A percentile compares a stretch with the other conserved stretches of the same genome.
Conservation (phyloP, 768 basidiomycete species). For the Hygrophorus pudorinus region DNA sequence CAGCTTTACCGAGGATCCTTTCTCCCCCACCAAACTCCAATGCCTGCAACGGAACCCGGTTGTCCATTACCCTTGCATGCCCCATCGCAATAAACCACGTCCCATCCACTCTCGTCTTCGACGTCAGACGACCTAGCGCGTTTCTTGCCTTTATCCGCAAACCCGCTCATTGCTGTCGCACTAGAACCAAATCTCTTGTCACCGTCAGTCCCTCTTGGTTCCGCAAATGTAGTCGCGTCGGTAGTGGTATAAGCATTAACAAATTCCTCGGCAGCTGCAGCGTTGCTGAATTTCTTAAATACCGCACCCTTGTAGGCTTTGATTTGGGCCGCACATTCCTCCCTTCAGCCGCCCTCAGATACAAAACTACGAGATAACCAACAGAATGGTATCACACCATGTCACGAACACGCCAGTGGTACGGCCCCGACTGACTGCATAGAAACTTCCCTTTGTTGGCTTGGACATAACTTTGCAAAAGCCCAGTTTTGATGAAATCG, state of each 20-base stretch:
- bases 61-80: conserved; percentile 80
- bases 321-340: conserved; percentile 59
- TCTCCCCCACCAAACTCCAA: conserved; percentile 85
- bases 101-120: conserved; percentile 21
- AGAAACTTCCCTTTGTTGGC: conserved; percentile 39
- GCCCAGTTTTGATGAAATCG: neutral
- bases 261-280: conserved; percentile 51
- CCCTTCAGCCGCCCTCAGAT: conserved; percentile 34
- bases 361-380: neutral
- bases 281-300: conserved; percentile 58
- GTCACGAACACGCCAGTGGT: conserved; percentile 55
- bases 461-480: conserved; percentile 10
- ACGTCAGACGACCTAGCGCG: conserved; percentile 17
- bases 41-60: conserved; percentile 55
- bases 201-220: conserved; percentile 3
- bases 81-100: conserved; percentile 79
- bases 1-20: conserved; percentile 46
- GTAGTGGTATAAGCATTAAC: no score
- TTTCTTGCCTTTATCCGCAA: conserved; percentile 23
- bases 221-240: no score
- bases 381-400: conserved; percentile 39
- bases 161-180: neutral
- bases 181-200: neutral
- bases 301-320: conserved; percentile 51
- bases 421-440: conserved; percentile 64